Percentiles rank a stretch among this genome's conserved stretches.
These are phyloP conservation scores for Trichosporon asahii DNA, from an alignment of 1,284 basidiomycete species.

Conservation along the genomic window DNA sequence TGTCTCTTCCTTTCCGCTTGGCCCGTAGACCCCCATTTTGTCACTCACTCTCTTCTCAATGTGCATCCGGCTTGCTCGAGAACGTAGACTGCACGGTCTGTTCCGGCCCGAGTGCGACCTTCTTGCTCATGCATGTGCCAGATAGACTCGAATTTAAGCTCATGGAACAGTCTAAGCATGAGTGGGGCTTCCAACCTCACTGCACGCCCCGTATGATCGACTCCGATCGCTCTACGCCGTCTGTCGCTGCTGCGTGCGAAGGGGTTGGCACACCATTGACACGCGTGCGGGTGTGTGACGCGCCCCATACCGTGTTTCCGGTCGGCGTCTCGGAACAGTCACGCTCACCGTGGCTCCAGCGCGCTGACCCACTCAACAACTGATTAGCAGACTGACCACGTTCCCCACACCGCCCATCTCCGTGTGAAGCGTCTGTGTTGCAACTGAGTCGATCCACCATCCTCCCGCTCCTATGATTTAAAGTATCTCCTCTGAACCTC, in stretches of 20 bases:
- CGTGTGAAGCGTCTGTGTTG: too few species aligned
- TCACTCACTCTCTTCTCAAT: background rate
- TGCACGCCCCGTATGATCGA: too few species aligned
- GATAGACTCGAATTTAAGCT: background rate
- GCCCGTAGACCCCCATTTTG: background rate
- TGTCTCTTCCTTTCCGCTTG: background rate
- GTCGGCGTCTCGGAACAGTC: background rate
- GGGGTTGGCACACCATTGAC: too few species aligned
- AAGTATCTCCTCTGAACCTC: too few species aligned
- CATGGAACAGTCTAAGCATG: background rate
- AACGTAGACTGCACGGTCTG: background rate
- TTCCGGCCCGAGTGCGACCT: background rate
- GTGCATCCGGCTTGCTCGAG: background rate
- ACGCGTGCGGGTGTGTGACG: background rate
- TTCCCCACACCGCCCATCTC: too few species aligned
- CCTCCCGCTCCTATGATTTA: too few species aligned
- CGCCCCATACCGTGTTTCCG: background rate
- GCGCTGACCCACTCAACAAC: background rate
- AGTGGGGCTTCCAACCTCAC: too few species aligned
- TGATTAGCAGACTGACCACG: background rate
- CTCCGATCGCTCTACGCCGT: too few species aligned
- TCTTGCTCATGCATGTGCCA: background rate
- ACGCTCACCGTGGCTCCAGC: background rate
- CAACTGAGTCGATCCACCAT: too few species aligned
- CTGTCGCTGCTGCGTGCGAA: too few species aligned